phyloP scores from a whole-genome alignment of 2,329 filamentous ascomycete species.

The Paecilomyces variotii region DNA sequence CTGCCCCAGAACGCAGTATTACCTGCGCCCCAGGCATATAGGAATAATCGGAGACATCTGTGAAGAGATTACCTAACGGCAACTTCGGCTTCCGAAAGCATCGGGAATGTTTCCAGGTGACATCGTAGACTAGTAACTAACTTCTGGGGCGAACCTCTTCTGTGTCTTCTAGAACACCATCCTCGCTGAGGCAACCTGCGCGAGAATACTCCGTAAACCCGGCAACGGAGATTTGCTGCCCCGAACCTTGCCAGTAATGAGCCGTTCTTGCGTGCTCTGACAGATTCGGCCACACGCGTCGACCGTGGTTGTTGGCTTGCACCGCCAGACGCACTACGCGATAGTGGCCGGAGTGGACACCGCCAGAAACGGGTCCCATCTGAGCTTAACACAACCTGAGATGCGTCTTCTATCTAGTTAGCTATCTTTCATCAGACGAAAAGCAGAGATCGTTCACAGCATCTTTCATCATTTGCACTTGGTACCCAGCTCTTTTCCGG shows the following conservation, averaged over 20 bases:
- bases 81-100: not conserved
- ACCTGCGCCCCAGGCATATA: not conserved
- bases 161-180: not conserved
- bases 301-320: not conserved
- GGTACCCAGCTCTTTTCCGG: not conserved
- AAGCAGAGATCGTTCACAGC: not conserved
- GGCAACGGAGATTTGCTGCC: not conserved
- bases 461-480: not conserved
- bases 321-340: not conserved
- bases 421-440: not conserved
- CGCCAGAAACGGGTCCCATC: not conserved
- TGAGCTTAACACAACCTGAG: not conserved
- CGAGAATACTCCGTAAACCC: not conserved
- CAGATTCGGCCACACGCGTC: not conserved
- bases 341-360: not conserved
- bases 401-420: not conserved
- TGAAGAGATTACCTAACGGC: not conserved
- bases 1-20: not conserved
- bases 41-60: not conserved
- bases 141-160: not conserved
- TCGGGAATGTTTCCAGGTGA: not conserved
- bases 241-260: not conserved
- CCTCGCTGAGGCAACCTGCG: not conserved
- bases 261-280: not conserved
- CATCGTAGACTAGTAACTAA: not conserved